phyloP scores from a whole-genome alignment of 495 filamentous ascomycete species.

The Echria macrotheca region DNA sequence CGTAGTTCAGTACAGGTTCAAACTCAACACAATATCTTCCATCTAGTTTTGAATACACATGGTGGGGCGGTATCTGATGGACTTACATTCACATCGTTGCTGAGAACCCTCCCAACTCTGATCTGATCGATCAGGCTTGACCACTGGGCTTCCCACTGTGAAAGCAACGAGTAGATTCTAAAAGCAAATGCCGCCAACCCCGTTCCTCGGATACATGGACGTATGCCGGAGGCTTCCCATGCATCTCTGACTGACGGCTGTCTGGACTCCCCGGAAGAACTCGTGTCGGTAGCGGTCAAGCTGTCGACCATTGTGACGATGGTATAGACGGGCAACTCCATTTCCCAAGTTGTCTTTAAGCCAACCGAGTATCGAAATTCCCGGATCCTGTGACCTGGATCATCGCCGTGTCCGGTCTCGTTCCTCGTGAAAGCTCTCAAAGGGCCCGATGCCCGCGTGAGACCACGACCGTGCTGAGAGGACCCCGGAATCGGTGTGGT shows the following conservation, averaged over 20 bases:
- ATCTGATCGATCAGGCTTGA: background rate
- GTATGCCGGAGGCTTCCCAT: background rate
- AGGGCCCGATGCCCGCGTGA: background rate
- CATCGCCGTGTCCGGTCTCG: background rate
- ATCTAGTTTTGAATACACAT: no score
- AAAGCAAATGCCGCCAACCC: slow-evolving; percentile 5
- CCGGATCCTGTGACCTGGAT: background rate
- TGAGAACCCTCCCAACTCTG: background rate
- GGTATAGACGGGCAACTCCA: background rate
- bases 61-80: no score
- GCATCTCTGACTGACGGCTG: background rate
- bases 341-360: slow-evolving; percentile 3
- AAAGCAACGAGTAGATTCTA: slow-evolving; percentile 1
- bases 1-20: background rate
- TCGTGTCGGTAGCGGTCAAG: background rate
- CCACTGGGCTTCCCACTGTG: slow-evolving; percentile 1
- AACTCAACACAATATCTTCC: no score
- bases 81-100: no score
- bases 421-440: background rate
- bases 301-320: background rate
- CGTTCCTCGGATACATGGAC: background rate
- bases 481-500: background rate
- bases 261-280: background rate
- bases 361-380: slow-evolving; percentile 4
- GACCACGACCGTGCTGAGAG: background rate